These are phyloP conservation scores for Obba rivulosa DNA, from an alignment of 768 basidiomycete genomes.

Conservation along the genomic window DNA sequence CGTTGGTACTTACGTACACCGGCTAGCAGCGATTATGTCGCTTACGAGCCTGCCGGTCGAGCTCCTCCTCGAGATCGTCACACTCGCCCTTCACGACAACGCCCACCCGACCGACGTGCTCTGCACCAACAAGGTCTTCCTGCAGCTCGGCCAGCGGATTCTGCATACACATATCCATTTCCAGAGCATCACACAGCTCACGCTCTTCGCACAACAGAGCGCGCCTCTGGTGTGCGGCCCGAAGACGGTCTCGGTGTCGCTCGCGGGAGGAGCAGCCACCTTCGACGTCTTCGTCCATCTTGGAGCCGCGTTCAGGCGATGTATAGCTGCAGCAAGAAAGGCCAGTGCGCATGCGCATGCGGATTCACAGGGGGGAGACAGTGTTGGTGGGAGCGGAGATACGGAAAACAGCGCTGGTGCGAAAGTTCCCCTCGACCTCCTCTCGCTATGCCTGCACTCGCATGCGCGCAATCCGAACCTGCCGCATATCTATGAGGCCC, in stretches of 20 bases:
- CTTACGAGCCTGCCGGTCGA: constrained; percentile 17
- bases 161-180: constrained; percentile 22
- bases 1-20: background rate
- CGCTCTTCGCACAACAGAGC: constrained; percentile 13
- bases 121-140: constrained; percentile 14
- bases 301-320: constrained; percentile 22
- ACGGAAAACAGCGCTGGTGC: background rate
- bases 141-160: constrained; percentile 12
- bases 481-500: constrained; percentile 27
- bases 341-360: too few relatives aligned
- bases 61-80: constrained; percentile 17
- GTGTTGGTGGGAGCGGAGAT: background rate
- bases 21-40: constrained; percentile 7
- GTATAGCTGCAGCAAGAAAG: constrained; percentile 3
- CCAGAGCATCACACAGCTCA: constrained; percentile 19
- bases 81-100: constrained; percentile 11
- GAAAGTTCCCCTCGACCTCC: constrained; percentile 21
- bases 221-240: constrained; percentile 18
- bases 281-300: constrained; percentile 24
- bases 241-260: constrained; percentile 21
- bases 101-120: constrained; percentile 14
- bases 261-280: constrained; percentile 26
- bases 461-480: constrained; percentile 27
- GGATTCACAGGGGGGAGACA: too few relatives aligned
- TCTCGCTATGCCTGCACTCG: constrained; percentile 36